Evolutionary conservation across 2,329 filamentous ascomycete species (phyloP), one percentile per base, ranked within the genome.

Genomic region (Byssothecium circinans): DNA sequence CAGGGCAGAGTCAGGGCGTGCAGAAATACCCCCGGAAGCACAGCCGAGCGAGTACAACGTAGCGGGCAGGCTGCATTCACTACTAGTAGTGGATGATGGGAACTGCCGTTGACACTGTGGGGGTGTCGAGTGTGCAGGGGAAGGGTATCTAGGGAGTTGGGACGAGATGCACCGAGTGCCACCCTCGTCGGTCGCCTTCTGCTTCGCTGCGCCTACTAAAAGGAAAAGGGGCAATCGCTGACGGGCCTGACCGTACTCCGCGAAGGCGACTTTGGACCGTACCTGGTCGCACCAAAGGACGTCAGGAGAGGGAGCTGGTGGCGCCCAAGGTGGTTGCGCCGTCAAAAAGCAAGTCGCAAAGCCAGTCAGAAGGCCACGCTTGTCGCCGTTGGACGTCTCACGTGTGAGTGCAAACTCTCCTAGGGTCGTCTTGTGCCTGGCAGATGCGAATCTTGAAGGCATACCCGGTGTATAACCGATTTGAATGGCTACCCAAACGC

Each of bases 41-140:
- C 55, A 45, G 38, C 41, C 47, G 47, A 47, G 42, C 45, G 54
- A 53, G 50, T 36, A 50, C 27, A 18, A 10, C 37, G 46, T 15
- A 23, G 35, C 37, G 29, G 22, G 22, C 35, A 14, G 15, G 22
- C 37, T n/a, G 23, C 22, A 27, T 20, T 22, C 15, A 22, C 27
- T 17, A 20, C 45, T 43, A 42, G 46, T 43, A 47, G 53, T 56
- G 51, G 52, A 59, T 52, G 54, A 53, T 66, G 65, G 66, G 61
- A 65, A 67, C 63, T 67, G 65, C 66, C 65, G 66, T 68, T 62
- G 45, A 25, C 20, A 37, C 54, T 64, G 61, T 65, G 62, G 62
- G 64, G 65, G 65, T 60, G 55, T 57, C 50, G 54, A 49, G 47
- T 42, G 54, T 47, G 50, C 49, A 43, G 30, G 30, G 30, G 5